These are phyloP conservation scores for Echeveria elegans DNA, from an alignment of 164 flowering plant genomes.

Conservation along the genomic window DNA sequence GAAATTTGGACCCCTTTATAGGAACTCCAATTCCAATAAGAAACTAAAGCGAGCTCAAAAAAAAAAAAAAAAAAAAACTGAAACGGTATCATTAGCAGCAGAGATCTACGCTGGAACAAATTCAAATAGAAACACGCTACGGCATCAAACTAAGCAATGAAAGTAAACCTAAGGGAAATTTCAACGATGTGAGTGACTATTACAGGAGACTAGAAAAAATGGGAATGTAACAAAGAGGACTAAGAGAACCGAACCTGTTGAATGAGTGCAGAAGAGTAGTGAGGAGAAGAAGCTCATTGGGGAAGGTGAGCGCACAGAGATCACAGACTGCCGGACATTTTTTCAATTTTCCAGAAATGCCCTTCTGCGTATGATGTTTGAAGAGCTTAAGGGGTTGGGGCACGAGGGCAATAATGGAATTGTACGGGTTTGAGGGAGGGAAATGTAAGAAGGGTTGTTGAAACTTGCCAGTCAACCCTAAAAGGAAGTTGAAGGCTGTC, in stretches of 20 bases:
- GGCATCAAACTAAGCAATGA: too few relatives aligned
- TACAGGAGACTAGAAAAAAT: too few relatives aligned
- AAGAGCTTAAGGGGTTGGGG: not conserved
- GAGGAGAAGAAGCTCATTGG: not conserved
- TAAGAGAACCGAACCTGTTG: not conserved
- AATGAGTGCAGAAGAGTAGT: not conserved
- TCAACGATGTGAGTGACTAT: too few relatives aligned
- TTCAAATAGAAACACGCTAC: too few relatives aligned
- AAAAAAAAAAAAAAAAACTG: too few relatives aligned
- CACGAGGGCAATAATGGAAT: not conserved
- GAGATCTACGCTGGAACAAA: too few relatives aligned
- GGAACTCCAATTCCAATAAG: too few relatives aligned
- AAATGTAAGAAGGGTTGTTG: not conserved
- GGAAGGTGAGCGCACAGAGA: not conserved
- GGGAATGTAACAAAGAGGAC: too few relatives aligned
- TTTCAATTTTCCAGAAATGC: not conserved
- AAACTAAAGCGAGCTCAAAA: too few relatives aligned
- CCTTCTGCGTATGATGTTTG: not conserved
- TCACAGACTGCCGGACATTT: not conserved
- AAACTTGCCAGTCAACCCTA: not conserved
- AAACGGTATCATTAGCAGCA: too few relatives aligned
- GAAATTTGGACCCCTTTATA: too few relatives aligned
- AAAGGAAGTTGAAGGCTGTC: not conserved
- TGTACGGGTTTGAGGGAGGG: not conserved
- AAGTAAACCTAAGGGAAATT: too few relatives aligned